These are phyloP conservation scores for Syzygium grande DNA, from an alignment of 345 rosid genomes.

Conservation along the genomic window DNA sequence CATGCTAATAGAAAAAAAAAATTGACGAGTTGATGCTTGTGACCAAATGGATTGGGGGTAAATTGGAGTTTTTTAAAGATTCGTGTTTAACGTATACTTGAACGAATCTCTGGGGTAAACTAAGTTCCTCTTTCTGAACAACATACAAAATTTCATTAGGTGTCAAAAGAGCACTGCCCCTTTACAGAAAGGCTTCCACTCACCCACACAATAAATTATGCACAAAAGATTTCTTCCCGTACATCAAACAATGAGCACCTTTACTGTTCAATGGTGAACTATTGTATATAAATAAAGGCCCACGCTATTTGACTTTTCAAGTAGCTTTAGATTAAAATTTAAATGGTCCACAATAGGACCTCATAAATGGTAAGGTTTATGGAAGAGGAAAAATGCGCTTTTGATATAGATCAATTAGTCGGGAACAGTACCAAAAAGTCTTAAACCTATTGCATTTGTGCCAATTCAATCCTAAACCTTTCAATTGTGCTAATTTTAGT, in stretches of 20 bases:
- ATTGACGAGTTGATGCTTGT: neutral
- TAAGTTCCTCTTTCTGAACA: neutral
- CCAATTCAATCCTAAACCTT: too few species aligned
- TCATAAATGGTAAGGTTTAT: neutral
- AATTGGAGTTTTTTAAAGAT: neutral
- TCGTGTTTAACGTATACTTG: neutral
- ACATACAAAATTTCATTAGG: neutral
- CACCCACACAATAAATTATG: neutral
- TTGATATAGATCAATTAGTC: neutral
- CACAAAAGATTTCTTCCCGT: neutral
- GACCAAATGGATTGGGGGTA: neutral
- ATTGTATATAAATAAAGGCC: neutral
- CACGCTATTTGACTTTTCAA: neutral
- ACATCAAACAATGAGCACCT: neutral
- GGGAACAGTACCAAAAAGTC: too few species aligned
- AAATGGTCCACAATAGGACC: neutral
- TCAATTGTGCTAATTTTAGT: too few species aligned
- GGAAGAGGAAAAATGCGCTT: neutral
- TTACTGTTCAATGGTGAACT: neutral
- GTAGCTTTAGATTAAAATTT: neutral
- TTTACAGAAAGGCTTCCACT: neutral
- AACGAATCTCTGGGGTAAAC: neutral
- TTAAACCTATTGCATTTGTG: too few species aligned
- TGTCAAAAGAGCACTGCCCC: neutral
- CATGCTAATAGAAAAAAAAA: neutral